Base-by-base conservation (phyloP, 306 rosid genomes). In the Senna tora region DNA sequence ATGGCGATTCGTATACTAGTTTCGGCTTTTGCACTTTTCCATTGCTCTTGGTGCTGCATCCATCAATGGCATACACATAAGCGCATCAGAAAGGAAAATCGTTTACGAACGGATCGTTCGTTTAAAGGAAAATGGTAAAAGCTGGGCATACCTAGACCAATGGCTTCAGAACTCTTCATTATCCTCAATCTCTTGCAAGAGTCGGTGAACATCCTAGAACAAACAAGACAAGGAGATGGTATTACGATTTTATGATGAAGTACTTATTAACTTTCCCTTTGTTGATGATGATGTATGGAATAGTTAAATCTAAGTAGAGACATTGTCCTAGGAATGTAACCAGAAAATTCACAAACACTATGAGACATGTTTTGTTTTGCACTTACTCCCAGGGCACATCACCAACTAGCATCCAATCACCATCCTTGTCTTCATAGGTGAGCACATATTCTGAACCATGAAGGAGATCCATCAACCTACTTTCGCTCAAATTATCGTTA, bases 301-400 rank as follows among this genome's bases (percentile, higher is more conserved):
- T 8, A n/a, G n/a, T n/a, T n/a, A 25, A 10, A 63, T 32, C 42
- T 32, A 59, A 45, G 8, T 25, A 61, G 5, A 7, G 45, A 60
- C 60, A 51, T 60, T n/a, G 5, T 30, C 22, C 45, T 2, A 16
- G 71, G 30, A 30, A 59, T 65, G 22, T 45, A 55, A 72, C 43
- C 53, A 43, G 71, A 62, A 72, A 60, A 50, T 77, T 34, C 68
- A 55, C 4, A 46, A 17, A 16, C 20, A 32, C 9, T 42, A 51
- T 39, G 64, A 59, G 63, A 64, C 45, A 71, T 59, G 36, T 59
- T 34, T 64, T 59, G 36, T 59, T 57, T 51, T 65, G 19, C 42
- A 82, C 98, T 90, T 87, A 93, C 98, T 83, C 84, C 98, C 98
- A 93, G 30, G 98, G 97, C 55, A 88, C 98, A 79, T 93, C 98